Conservation (phyloP, 805 yeast genomes). For the Myxozyma lipomycoides region DNA sequence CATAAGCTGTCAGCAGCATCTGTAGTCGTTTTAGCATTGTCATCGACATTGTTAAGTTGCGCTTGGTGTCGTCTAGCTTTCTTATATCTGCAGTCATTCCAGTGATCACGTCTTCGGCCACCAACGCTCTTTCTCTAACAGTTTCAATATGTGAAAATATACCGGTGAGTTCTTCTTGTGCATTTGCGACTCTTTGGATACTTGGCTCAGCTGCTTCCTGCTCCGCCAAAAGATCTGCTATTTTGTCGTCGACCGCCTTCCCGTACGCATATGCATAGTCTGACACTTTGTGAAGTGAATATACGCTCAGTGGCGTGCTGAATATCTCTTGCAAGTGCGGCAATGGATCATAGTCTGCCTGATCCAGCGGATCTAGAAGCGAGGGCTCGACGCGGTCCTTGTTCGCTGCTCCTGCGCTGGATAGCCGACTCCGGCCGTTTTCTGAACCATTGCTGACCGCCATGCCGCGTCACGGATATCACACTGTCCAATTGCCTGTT, state of each 20-base stretch:
- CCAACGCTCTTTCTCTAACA: conserved; percentile 47
- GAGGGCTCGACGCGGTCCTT: background rate
- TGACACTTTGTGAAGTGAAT: conserved; percentile 1
- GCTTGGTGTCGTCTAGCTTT: conserved; percentile 73
- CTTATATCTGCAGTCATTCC: conserved; percentile 74
- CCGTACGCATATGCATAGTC: conserved; percentile 2
- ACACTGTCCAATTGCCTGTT: no score
- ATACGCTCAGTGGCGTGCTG: conserved; percentile 9
- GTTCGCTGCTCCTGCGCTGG: background rate
- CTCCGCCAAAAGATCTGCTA: conserved; percentile 14
- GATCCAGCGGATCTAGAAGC: conserved; percentile 23
- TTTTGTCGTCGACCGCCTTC: conserved; percentile 9
- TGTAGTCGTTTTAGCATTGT: conserved; percentile 81
- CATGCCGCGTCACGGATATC: no score
- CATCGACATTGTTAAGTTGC: conserved; percentile 78
- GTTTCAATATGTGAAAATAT: conserved; percentile 40
- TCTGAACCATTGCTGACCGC: background rate
- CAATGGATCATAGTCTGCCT: conserved; percentile 25
- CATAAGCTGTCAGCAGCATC: conserved; percentile 75
- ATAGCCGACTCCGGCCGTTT: background rate
- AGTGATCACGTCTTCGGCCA: conserved; percentile 60
- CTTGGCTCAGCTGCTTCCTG: conserved; percentile 26
- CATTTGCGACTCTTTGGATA: conserved; percentile 24
- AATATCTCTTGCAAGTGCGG: conserved; percentile 21
- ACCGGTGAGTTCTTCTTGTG: conserved; percentile 19